These are phyloP conservation scores for Elsinoe necatrix DNA, from an alignment of 2,329 filamentous ascomycete species.

Conservation along the genomic window DNA sequence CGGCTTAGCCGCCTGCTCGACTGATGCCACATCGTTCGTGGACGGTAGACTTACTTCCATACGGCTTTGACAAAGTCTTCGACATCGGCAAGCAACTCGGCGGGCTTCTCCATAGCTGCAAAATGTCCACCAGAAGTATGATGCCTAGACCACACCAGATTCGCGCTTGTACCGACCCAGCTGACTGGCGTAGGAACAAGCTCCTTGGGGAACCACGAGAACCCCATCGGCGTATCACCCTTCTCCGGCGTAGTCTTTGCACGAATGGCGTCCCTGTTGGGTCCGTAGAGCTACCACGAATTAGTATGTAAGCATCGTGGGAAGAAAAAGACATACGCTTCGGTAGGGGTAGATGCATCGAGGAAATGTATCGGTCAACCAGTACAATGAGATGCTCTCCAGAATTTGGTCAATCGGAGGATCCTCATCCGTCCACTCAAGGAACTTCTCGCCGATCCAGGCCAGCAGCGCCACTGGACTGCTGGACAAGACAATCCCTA, in stretches of 20 bases:
- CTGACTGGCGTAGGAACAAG: conserved; percentile 32
- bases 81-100: conserved; percentile 27
- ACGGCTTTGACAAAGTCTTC: conserved; percentile 26
- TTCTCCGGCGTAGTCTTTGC: not conserved
- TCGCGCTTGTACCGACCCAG: conserved; percentile 32
- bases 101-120: conserved; percentile 31
- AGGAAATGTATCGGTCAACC: conserved; percentile 40
- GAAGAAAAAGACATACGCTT: conserved; percentile 4
- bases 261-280: not conserved
- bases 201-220: conserved; percentile 38
- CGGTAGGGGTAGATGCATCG: conserved; percentile 44
- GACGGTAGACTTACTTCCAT: conserved; percentile 16
- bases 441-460: conserved; percentile 52
- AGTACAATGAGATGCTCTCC: conserved; percentile 46
- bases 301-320: not conserved
- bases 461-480: conserved; percentile 50
- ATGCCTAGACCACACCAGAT: conserved; percentile 32
- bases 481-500: conserved; percentile 46
- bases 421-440: conserved; percentile 44
- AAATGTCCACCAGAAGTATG: conserved; percentile 37
- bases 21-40: not conserved
- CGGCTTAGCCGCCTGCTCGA: not conserved
- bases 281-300: conserved; percentile 9
- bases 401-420: conserved; percentile 39
- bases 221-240: conserved; percentile 32